Conservation (phyloP, 495 filamentous ascomycete genomes). For the Penicillium argentinense region DNA sequence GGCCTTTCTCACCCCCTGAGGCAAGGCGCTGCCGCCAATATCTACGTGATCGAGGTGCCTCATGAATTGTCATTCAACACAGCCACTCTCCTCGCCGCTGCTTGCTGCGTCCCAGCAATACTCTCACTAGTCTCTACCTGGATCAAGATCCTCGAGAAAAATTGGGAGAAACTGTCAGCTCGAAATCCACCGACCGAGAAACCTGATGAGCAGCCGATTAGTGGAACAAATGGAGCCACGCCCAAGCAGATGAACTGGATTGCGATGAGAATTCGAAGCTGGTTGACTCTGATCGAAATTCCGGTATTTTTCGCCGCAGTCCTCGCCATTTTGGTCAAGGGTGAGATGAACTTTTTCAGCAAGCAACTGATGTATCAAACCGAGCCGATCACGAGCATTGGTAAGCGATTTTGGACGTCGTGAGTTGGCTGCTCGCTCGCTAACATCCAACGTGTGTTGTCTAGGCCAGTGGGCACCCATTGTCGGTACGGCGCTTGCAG, state of each 20-base stretch:
- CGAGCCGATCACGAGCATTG: conserved; percentile 54
- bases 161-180: conserved; percentile 45
- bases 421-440: background rate
- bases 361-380: conserved; percentile 49
- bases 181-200: conserved; percentile 26
- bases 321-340: conserved; percentile 52
- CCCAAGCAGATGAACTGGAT: conserved; percentile 47
- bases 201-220: conserved; percentile 36
- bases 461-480: conserved; percentile 58
- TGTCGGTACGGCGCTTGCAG: conserved; percentile 53
- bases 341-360: conserved; percentile 61
- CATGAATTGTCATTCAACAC: conserved; percentile 50
- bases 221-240: conserved; percentile 56
- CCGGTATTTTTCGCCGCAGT: conserved; percentile 55
- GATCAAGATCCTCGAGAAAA: conserved; percentile 58
- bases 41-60: conserved; percentile 56
- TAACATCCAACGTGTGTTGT: background rate
- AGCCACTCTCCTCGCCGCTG: conserved; percentile 55
- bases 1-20: conserved; percentile 53
- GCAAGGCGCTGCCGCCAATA: conserved; percentile 47
- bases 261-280: conserved; percentile 39
- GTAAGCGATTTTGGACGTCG: conserved; percentile 30
- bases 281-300: conserved; percentile 49
- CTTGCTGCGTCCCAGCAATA: conserved; percentile 58
- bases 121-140: conserved; percentile 56